Conservation (phyloP, 1,284 basidiomycete genomes). For the Pseudozyma tsukubaensis region DNA sequence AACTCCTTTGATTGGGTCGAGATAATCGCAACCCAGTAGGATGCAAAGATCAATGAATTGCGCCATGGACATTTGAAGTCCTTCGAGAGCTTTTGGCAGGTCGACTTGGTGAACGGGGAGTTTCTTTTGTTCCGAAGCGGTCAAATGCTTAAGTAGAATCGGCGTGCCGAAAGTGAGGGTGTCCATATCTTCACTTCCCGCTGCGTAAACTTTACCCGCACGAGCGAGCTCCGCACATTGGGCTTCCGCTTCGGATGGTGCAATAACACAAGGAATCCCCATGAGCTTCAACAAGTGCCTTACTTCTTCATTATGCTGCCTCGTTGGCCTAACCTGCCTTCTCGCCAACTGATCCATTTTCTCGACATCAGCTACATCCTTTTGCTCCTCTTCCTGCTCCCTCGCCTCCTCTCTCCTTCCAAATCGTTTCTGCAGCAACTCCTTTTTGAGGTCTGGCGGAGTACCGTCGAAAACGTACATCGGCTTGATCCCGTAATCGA, state of each 20-base stretch:
- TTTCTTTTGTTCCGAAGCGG: constrained; percentile 98
- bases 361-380: constrained; percentile 83
- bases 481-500: constrained; percentile 99
- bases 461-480: constrained; percentile 99
- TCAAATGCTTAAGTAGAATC: constrained; percentile 92
- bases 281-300: constrained; percentile 87
- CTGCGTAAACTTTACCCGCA: constrained; percentile 94
- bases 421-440: constrained; percentile 94
- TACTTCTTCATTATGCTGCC: constrained; percentile 96
- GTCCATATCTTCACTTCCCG: constrained; percentile 99
- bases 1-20: constrained; percentile 93
- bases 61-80: constrained; percentile 90
- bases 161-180: constrained; percentile 95
- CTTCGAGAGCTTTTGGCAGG: constrained; percentile 84
- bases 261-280: constrained; percentile 89
- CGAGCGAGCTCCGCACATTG: constrained; percentile 97
- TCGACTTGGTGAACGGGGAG: constrained; percentile 95
- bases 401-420: constrained; percentile 91
- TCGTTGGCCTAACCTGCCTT: constrained; percentile 92
- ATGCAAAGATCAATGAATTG: constrained; percentile 97
- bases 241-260: constrained; percentile 97
- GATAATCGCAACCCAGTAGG: constrained; percentile 95
- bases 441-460: constrained; percentile 94
- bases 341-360: constrained; percentile 91
- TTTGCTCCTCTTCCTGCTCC: constrained; percentile 93